Conservation (phyloP, 2,329 filamentous ascomycete genomes). For the Trichophyton rubrum region DNA sequence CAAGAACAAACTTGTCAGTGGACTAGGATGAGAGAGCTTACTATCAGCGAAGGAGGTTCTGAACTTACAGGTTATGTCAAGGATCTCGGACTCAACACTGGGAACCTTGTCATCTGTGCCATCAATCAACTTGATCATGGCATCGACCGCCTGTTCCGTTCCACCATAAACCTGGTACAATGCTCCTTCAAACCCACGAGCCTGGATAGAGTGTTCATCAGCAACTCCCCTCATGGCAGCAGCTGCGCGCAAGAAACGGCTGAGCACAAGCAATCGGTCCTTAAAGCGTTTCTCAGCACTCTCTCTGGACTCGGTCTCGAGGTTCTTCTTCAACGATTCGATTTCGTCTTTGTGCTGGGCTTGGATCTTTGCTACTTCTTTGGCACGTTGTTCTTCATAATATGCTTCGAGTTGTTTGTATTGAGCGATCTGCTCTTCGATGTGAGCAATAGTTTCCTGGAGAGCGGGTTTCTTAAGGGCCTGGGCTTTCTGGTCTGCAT, state of each 20-base stretch:
- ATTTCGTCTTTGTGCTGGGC: conserved; percentile 45
- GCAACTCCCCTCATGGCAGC: conserved; percentile 48
- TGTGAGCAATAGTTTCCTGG: conserved; percentile 42
- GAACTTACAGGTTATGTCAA: conserved; percentile 44
- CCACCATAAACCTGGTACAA: conserved; percentile 52
- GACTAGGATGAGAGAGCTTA: neutral
- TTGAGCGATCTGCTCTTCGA: conserved; percentile 49
- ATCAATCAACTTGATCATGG: conserved; percentile 49
- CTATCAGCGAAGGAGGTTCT: neutral
- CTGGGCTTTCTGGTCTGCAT: conserved; percentile 52
- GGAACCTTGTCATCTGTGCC: conserved; percentile 46
- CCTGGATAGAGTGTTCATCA: conserved; percentile 46
- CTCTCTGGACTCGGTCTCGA: conserved; percentile 38
- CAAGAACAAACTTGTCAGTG: neutral
- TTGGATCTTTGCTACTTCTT: conserved; percentile 45
- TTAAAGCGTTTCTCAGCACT: conserved; percentile 38
- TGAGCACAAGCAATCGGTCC: conserved; percentile 46
- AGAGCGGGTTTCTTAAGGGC: conserved; percentile 50
- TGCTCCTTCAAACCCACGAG: conserved; percentile 51
- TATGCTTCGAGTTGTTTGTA: conserved; percentile 50
- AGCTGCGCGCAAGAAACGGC: conserved; percentile 50
- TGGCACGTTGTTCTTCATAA: conserved; percentile 43
- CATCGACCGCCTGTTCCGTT: conserved; percentile 45
- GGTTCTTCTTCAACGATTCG: conserved; percentile 40
- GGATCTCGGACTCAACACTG: conserved; percentile 42